Evolutionary conservation across 225 moss, liverwort and hornwort genomes (phyloP).

Genomic region (Pleurozium schreberi): DNA sequence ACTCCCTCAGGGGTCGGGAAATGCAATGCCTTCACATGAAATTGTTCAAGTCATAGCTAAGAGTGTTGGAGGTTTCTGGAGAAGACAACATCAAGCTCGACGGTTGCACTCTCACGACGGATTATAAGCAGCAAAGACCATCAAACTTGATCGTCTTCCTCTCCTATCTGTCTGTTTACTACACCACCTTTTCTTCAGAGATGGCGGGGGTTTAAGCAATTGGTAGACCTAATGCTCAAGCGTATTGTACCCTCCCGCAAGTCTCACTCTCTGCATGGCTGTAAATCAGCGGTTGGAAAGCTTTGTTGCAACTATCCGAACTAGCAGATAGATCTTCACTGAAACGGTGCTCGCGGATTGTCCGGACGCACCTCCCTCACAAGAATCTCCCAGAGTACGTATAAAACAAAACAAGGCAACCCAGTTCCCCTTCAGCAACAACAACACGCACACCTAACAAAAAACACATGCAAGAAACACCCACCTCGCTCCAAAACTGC

Average conservation of each 20-base stretch:
- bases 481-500: background rate
- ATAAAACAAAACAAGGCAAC: background rate
- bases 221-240: background rate
- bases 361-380: background rate
- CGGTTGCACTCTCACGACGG: background rate
- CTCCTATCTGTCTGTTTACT: background rate
- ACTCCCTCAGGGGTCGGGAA: background rate
- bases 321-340: background rate
- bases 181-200: background rate
- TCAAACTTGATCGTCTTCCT: background rate
- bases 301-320: background rate
- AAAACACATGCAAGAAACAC: background rate
- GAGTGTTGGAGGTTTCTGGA: too few species aligned
- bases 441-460: background rate
- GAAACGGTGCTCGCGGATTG: background rate
- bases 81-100: background rate
- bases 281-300: background rate
- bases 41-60: background rate
- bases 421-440: background rate
- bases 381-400: background rate
- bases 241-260: background rate
- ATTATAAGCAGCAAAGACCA: background rate
- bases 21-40: background rate
- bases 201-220: background rate
- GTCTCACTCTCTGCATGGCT: background rate